These are phyloP conservation scores for Acacia melanoxylon DNA, from an alignment of 306 rosid species.

Conservation along the genomic window DNA sequence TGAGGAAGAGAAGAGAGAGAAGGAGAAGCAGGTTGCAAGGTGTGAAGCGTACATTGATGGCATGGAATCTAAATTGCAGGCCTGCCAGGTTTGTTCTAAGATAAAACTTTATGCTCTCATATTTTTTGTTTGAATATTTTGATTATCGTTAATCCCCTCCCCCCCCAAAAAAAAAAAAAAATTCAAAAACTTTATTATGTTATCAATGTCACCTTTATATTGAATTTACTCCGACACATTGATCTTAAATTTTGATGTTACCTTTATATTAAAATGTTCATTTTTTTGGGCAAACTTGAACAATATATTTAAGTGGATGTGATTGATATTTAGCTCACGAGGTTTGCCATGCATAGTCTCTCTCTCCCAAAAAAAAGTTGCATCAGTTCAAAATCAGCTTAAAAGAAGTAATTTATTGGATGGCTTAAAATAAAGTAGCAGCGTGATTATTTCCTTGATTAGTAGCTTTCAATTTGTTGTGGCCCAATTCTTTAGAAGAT, in stretches of 20 bases:
- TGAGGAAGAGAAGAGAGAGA: slow-evolving; percentile 92
- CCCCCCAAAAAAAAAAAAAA: too few species aligned
- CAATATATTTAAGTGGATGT: neutral
- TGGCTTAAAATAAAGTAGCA: neutral
- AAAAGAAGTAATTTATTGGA: neutral
- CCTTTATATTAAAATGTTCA: neutral
- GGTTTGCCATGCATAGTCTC: neutral
- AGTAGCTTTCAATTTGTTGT: neutral
- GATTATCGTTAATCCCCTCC: neutral
- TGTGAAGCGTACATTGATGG: slow-evolving; percentile 96
- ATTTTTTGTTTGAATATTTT: slow-evolving; percentile 14
- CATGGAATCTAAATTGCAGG: slow-evolving; percentile 79
- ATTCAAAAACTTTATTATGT: neutral
- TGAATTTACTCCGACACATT: slow-evolving; percentile 19
- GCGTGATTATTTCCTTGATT: neutral
- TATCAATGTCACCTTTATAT: neutral
- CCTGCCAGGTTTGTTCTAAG: slow-evolving; percentile 77
- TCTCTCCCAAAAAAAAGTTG: neutral
- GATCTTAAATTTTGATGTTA: slow-evolving; percentile 9
- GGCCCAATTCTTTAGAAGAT: neutral
- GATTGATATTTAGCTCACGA: neutral
- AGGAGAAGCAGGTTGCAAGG: slow-evolving; percentile 95
- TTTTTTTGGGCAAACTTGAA: too few species aligned
- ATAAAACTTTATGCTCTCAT: slow-evolving; percentile 21
- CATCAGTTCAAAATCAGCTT: neutral